A percentile compares a stretch with the other conserved stretches of the same genome.
phyloP scores from a whole-genome alignment of 2,329 filamentous ascomycete species.

The Graphilbum fragrans region DNA sequence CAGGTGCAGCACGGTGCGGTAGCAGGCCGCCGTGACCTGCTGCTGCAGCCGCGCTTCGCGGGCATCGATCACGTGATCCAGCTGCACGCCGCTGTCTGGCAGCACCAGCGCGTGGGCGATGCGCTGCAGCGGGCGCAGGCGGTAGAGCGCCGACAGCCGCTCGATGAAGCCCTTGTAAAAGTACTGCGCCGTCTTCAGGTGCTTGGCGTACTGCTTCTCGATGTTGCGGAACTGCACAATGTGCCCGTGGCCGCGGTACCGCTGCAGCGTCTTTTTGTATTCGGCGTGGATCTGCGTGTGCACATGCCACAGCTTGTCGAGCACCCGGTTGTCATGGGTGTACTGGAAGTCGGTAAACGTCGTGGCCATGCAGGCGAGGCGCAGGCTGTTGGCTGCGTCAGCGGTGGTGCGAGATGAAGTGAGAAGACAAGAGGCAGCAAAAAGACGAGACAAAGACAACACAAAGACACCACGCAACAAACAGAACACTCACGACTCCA shows the following conservation, averaged over 20 bases:
- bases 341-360: constrained; percentile 62
- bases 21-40: constrained; percentile 61
- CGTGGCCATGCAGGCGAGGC: constrained; percentile 56
- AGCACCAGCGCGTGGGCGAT: constrained; percentile 18
- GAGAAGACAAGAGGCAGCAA: not conserved
- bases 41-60: constrained; percentile 37
- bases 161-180: constrained; percentile 85
- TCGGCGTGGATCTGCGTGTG: constrained; percentile 68
- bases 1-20: constrained; percentile 72
- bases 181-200: constrained; percentile 75
- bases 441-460: not conserved
- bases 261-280: constrained; percentile 59
- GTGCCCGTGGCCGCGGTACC: constrained; percentile 36
- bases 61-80: constrained; percentile 22
- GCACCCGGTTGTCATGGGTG: constrained; percentile 50
- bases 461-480: not conserved
- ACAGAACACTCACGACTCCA: constrained; percentile 5
- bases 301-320: constrained; percentile 63
- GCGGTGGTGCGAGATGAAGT: not conserved
- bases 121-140: constrained; percentile 26
- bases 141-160: constrained; percentile 53
- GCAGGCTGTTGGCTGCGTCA: constrained; percentile 38
- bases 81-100: not conserved
- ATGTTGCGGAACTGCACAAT: constrained; percentile 61
- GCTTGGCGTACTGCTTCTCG: constrained; percentile 69